Conservation (phyloP, 805 yeast genomes). For the Metschnikowia hibisci region DNA sequence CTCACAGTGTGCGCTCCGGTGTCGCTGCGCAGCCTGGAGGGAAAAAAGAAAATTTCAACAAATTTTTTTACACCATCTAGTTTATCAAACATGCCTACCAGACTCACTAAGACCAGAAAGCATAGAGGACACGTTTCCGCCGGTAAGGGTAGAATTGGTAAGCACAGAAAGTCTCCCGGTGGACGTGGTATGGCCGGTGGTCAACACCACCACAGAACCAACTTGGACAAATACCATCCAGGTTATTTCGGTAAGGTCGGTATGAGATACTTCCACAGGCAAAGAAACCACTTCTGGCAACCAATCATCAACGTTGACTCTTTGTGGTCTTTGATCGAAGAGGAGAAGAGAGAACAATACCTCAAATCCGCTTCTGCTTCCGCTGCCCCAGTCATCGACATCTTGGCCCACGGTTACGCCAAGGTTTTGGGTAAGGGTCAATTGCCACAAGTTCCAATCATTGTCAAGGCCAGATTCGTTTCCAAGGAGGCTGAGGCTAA, state of each 20-base stretch:
- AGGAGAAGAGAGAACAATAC: constrained; percentile 91
- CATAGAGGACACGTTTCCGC: constrained; percentile 99
- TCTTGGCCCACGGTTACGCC: constrained; percentile 99
- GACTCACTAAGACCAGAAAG: constrained; percentile 99
- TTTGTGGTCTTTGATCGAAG: constrained; percentile 95
- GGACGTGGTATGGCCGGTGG: constrained; percentile 99
- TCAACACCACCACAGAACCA: constrained; percentile 99
- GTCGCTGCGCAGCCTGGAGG: constrained; percentile 10
- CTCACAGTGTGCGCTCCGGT: constrained; percentile 5
- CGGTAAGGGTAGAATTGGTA: constrained; percentile 99
- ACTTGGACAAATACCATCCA: constrained; percentile 99
- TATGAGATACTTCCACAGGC: constrained; percentile 99
- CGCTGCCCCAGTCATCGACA: constrained; percentile 98
- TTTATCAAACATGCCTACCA: constrained; percentile 79
- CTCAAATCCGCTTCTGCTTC: constrained; percentile 76
- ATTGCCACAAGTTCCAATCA: constrained; percentile 96
- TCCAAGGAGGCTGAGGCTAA: constrained; percentile 99
- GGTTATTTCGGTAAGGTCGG: constrained; percentile 99
- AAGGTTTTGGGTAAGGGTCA: constrained; percentile 99
- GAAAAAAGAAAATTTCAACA: constrained; percentile 14
- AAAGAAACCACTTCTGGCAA: constrained; percentile 91
- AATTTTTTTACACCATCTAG: constrained; percentile 12
- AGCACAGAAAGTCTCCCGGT: constrained; percentile 99
- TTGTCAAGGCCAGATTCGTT: constrained; percentile 99
- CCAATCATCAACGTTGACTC: constrained; percentile 98